phyloP scores from a whole-genome alignment of 139 green algal species.

The Zygnema circumcarinatum region DNA sequence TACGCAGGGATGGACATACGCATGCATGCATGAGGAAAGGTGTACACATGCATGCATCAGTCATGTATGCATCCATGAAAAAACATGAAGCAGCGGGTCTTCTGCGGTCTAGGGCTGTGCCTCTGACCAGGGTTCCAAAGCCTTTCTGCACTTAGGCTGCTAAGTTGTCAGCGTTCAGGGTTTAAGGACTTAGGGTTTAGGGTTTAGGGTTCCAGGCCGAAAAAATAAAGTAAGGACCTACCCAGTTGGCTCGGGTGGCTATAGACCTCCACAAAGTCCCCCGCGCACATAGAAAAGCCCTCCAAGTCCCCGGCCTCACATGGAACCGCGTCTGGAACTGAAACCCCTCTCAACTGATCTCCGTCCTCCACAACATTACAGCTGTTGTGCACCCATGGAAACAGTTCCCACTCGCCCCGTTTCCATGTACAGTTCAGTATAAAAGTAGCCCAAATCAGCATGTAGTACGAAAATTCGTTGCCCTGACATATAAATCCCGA shows the following conservation, averaged over 20 bases:
- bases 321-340: constrained; percentile 54
- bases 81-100: no score
- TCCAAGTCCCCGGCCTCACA: constrained; percentile 28
- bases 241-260: constrained; percentile 48
- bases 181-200: no score
- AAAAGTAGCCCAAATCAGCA: constrained; percentile 90
- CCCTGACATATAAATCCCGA: constrained; percentile 68
- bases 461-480: constrained; percentile 98
- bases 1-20: no score
- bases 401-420: constrained; percentile 71
- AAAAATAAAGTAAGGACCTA: no score
- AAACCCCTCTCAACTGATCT: constrained; percentile 79
- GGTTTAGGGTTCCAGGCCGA: no score
- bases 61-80: no score
- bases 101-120: no score
- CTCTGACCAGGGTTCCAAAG: no score
- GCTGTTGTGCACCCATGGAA: constrained; percentile 78
- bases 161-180: no score
- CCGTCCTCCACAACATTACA: constrained; percentile 76
- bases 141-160: no score
- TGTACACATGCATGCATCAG: no score
- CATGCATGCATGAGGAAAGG: no score
- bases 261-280: constrained; percentile 97
- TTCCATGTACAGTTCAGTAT: constrained; percentile 78
- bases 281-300: constrained; percentile 88